Percentiles rank a stretch among this genome's conserved stretches.
Evolutionary conservation across 2,329 filamentous ascomycete genomes (phyloP).

Genomic region (Coniella vitis): DNA sequence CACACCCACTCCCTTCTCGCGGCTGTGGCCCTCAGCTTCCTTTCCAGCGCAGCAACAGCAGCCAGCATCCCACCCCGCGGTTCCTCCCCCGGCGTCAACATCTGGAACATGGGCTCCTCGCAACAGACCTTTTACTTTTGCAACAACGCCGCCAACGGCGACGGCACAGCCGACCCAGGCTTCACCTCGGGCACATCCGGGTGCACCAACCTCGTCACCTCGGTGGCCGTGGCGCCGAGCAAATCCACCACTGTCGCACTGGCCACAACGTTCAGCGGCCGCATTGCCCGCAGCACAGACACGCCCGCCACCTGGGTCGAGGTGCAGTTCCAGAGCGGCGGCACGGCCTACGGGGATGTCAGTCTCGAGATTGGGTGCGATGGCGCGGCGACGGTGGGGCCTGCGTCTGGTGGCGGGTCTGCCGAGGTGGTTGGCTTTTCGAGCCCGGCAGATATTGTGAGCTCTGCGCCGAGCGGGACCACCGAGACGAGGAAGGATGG

Average conservation of each 20-base stretch:
- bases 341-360: constrained; percentile 11
- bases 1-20: background rate
- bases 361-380: constrained; percentile 11
- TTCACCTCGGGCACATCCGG: constrained; percentile 10
- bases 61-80: background rate
- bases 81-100: constrained; percentile 10
- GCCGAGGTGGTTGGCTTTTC: constrained; percentile 1
- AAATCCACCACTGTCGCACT: constrained; percentile 3
- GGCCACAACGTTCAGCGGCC: constrained; percentile 5
- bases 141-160: constrained; percentile 11
- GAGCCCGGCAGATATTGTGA: background rate
- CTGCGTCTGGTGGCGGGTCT: constrained; percentile 1
- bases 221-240: constrained; percentile 3
- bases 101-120: constrained; percentile 7
- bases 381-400: constrained; percentile 8
- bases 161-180: constrained; percentile 10
- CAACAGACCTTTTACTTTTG: constrained; percentile 14
- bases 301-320: constrained; percentile 13
- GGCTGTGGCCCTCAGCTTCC: background rate
- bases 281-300: constrained; percentile 10
- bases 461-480: background rate
- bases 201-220: constrained; percentile 5
- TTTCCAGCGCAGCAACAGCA: background rate
- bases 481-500: constrained; percentile 8
- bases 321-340: constrained; percentile 10